A percentile compares a stretch with the other conserved stretches of the same genome.
phyloP scores from a whole-genome alignment of 1,284 basidiomycete genomes.

The Sparassis latifolia region DNA sequence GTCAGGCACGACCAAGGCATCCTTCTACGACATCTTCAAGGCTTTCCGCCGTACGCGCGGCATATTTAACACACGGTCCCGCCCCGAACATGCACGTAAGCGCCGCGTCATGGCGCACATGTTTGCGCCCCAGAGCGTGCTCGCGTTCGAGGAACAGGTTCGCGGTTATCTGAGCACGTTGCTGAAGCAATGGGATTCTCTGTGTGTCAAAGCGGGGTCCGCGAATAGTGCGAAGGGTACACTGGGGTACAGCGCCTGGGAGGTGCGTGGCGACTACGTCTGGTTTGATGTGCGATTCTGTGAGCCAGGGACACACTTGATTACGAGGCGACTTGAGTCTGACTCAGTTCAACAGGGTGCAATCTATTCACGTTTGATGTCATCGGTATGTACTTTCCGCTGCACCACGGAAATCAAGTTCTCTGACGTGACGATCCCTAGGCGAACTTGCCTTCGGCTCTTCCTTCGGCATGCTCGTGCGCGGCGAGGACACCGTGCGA shows the following conservation, averaged over 20 bases:
- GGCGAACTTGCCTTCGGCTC: slow-evolving; percentile 36
- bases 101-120: slow-evolving; percentile 40
- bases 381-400: slow-evolving; percentile 1
- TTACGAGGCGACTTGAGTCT: background rate
- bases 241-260: slow-evolving; percentile 2
- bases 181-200: slow-evolving; percentile 30
- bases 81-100: slow-evolving; percentile 45
- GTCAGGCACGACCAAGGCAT: slow-evolving; percentile 28
- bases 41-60: slow-evolving; percentile 17
- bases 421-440: slow-evolving; percentile 9
- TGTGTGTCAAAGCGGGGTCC: slow-evolving; percentile 12
- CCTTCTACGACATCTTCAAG: slow-evolving; percentile 43
- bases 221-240: slow-evolving; percentile 1
- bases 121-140: slow-evolving; percentile 33
- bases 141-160: slow-evolving; percentile 32
- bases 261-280: background rate
- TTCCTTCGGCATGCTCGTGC: slow-evolving; percentile 12
- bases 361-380: slow-evolving; percentile 32
- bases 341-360: slow-evolving; percentile 22
- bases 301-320: slow-evolving; percentile 11
- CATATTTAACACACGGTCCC: slow-evolving; percentile 42
- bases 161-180: slow-evolving; percentile 22
- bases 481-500: slow-evolving; percentile 11
- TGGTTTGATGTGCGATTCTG: slow-evolving; percentile 14
- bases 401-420: background rate